These are phyloP conservation scores for Juncus effusus DNA, from an alignment of 176 grass and related monocot genomes.

Conservation along the genomic window DNA sequence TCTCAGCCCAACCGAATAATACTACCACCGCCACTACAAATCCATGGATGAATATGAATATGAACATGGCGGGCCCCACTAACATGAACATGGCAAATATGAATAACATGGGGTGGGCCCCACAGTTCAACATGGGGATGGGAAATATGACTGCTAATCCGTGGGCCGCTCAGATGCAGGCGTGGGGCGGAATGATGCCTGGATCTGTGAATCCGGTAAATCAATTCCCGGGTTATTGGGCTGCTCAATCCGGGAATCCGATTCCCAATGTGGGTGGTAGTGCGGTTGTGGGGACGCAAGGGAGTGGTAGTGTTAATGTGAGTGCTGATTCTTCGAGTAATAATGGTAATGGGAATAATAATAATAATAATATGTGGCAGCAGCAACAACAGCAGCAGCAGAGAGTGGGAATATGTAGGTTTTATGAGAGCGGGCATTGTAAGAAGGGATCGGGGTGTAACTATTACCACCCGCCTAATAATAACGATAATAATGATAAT, in stretches of 20 bases:
- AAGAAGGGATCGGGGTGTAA: conserved; percentile 28
- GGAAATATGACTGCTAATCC: conserved; percentile 67
- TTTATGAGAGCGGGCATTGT: conserved; percentile 37
- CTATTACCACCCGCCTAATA: conserved; percentile 31
- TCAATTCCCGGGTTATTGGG: conserved; percentile 55
- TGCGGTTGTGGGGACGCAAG: conserved; percentile 42
- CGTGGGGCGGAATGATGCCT: conserved; percentile 51
- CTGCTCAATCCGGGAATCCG: conserved; percentile 2
- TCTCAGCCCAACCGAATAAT: conserved; percentile 46
- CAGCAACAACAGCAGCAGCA: conserved; percentile 7
- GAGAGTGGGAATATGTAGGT: conserved; percentile 27
- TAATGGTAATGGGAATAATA: conserved; percentile 46
- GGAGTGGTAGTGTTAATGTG: conserved; percentile 28
- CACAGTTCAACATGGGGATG: conserved; percentile 68
- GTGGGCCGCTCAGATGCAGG: conserved; percentile 36
- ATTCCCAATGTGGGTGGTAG: conserved; percentile 44
- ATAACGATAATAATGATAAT: neutral
- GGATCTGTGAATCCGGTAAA: conserved; percentile 59
- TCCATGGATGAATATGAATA: conserved; percentile 47
- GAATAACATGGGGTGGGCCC: conserved; percentile 27
- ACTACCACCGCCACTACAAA: conserved; percentile 52
- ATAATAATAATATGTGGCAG: conserved; percentile 34
- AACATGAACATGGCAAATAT: conserved; percentile 30
- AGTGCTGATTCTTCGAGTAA: conserved; percentile 7
- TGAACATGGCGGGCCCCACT: conserved; percentile 46